Evolutionary conservation across 805 yeast species (phyloP).

Genomic region (Metschnikowia reukaufii): DNA sequence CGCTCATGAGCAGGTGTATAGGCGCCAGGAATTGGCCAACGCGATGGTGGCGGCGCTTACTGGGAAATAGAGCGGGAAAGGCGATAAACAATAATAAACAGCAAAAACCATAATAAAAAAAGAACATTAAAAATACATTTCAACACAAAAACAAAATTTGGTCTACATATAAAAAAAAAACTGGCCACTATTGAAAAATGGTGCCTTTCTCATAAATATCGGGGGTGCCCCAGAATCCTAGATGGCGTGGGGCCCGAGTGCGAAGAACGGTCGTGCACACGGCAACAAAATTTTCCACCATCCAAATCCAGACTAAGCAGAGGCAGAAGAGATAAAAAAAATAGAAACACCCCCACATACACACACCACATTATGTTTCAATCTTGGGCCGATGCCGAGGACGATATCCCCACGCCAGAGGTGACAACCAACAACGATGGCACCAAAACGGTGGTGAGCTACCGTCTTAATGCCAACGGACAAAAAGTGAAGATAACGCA

Average conservation of each 20-base stretch:
- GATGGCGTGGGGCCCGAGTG: background rate
- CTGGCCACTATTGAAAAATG: background rate
- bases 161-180: too few relatives aligned
- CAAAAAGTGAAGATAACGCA: conserved; percentile 87
- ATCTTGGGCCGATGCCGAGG: conserved; percentile 74
- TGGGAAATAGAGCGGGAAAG: background rate
- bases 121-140: background rate
- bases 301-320: background rate
- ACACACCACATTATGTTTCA: conserved; percentile 31
- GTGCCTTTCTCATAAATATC: background rate
- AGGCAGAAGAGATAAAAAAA: background rate
- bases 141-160: too few relatives aligned
- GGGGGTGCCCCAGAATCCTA: too few relatives aligned
- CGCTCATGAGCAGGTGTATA: conserved; percentile 63
- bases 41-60: conserved; percentile 6
- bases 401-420: conserved; percentile 71
- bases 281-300: conserved; percentile 10
- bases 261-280: conserved; percentile 12
- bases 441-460: conserved; percentile 82
- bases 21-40: conserved; percentile 37
- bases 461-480: conserved; percentile 71
- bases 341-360: background rate
- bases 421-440: conserved; percentile 81
- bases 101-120: background rate
- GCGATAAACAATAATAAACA: too few relatives aligned